Evolutionary conservation across 768 basidiomycete genomes (phyloP).

Genomic region (Auriscalpium orientale): DNA sequence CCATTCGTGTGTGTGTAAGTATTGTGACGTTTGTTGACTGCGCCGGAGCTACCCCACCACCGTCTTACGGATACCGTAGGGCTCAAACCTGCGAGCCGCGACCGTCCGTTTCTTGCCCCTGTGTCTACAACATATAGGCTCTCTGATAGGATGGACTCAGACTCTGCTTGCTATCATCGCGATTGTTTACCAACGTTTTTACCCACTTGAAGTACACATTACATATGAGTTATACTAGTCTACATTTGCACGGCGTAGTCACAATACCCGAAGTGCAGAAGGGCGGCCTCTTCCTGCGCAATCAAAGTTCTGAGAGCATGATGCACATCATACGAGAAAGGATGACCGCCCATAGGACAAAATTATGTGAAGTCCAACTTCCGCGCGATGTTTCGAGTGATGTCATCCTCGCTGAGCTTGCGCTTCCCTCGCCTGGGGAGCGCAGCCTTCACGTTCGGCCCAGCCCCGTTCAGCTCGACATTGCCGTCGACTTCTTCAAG

Average conservation of each 20-base stretch:
- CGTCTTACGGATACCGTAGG: no score
- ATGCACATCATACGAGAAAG: not conserved
- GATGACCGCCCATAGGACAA: not conserved
- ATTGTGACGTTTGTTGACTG: no score
- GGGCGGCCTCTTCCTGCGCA: no score
- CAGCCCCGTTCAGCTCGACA: conserved; percentile 42
- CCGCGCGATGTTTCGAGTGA: conserved; percentile 53
- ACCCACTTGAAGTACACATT: conserved; percentile 14
- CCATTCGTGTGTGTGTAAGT: no score
- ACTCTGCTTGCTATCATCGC: not conserved
- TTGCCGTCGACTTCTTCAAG: conserved; percentile 78
- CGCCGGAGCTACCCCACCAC: no score
- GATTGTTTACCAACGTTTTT: not conserved
- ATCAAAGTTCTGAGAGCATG: no score
- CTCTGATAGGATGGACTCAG: no score
- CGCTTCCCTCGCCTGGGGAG: conserved; percentile 57
- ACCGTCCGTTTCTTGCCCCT: no score
- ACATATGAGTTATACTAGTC: conserved; percentile 9
- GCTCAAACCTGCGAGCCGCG: no score
- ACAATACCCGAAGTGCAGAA: not conserved
- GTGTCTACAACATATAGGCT: no score
- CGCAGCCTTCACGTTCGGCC: conserved; percentile 44
- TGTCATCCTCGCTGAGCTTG: conserved; percentile 50
- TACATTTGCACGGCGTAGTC: conserved; percentile 13
- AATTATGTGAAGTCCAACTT: conserved; percentile 51